These are phyloP conservation scores for Aspergillus sp. DNA, from an alignment of 2,329 filamentous ascomycete species.

Conservation along the genomic window DNA sequence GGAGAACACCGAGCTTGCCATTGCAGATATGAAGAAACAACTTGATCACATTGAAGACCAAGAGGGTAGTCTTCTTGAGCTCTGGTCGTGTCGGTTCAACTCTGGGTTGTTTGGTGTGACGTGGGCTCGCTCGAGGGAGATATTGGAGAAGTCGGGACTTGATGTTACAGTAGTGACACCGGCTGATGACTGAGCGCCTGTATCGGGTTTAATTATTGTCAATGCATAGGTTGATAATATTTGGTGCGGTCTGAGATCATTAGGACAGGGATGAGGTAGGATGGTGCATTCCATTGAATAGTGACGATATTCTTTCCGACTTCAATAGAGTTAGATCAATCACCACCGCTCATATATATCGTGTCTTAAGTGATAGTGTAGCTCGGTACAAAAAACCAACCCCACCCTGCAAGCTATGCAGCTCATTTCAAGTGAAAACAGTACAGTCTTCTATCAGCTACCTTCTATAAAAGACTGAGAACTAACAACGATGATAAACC, in stretches of 20 bases:
- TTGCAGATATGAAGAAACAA: slow-evolving; percentile 51
- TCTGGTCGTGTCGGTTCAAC: slow-evolving; percentile 60
- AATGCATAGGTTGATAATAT: background rate
- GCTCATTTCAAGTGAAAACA: too few relatives aligned
- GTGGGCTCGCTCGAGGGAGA: slow-evolving; percentile 52
- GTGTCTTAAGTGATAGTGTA: too few relatives aligned
- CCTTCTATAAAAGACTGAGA: too few relatives aligned
- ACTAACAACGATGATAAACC: background rate
- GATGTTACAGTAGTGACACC: slow-evolving; percentile 38
- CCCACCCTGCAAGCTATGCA: too few relatives aligned
- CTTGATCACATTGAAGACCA: slow-evolving; percentile 32
- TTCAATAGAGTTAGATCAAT: too few relatives aligned
- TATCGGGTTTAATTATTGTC: background rate
- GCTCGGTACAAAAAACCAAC: too few relatives aligned
- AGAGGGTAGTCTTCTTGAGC: slow-evolving; percentile 26
- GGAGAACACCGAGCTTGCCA: slow-evolving; percentile 50
- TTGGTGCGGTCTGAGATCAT: too few relatives aligned
- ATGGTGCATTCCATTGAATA: too few relatives aligned
- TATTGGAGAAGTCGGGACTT: slow-evolving; percentile 45
- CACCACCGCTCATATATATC: too few relatives aligned
- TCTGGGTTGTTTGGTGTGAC: slow-evolving; percentile 58
- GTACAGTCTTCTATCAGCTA: too few relatives aligned
- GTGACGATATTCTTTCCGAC: too few relatives aligned
- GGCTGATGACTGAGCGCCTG: slow-evolving; percentile 13
- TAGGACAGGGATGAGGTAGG: too few relatives aligned